Conservation (phyloP, 2,329 filamentous ascomycete genomes). For the Fusarium chlamydosporum region DNA sequence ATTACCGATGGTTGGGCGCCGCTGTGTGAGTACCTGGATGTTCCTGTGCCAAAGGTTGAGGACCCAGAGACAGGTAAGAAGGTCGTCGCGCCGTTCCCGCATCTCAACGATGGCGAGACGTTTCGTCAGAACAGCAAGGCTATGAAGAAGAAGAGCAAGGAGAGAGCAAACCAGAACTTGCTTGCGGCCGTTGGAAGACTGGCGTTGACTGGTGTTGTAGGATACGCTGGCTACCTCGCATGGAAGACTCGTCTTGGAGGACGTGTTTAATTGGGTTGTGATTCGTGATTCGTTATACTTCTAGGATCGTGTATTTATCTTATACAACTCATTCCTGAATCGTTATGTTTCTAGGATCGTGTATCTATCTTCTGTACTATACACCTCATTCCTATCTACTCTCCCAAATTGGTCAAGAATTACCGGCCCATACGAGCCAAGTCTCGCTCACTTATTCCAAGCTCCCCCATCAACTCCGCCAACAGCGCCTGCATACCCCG, state of each 20-base stretch:
- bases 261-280: slow-evolving; percentile 27
- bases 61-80: slow-evolving; percentile 52
- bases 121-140: slow-evolving; percentile 40
- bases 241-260: slow-evolving; percentile 52
- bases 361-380: neutral
- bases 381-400: neutral
- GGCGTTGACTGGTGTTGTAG: slow-evolving; percentile 46
- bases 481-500: too few relatives aligned
- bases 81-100: slow-evolving; percentile 54
- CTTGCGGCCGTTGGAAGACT: slow-evolving; percentile 45
- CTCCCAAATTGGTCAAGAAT: neutral
- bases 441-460: neutral
- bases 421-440: neutral
- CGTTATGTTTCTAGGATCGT: neutral
- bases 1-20: slow-evolving; percentile 60
- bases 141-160: slow-evolving; percentile 26
- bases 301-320: neutral
- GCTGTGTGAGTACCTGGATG: slow-evolving; percentile 58
- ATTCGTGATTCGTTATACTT: neutral
- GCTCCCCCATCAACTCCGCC: too few relatives aligned
- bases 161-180: slow-evolving; percentile 49
- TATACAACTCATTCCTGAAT: neutral
- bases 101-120: slow-evolving; percentile 52
- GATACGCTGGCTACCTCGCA: slow-evolving; percentile 51
- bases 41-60: slow-evolving; percentile 55